A percentile compares a stretch with the other conserved stretches of the same genome.
phyloP scores from a whole-genome alignment of 257 asterid genomes.

The Ballota nigra region DNA sequence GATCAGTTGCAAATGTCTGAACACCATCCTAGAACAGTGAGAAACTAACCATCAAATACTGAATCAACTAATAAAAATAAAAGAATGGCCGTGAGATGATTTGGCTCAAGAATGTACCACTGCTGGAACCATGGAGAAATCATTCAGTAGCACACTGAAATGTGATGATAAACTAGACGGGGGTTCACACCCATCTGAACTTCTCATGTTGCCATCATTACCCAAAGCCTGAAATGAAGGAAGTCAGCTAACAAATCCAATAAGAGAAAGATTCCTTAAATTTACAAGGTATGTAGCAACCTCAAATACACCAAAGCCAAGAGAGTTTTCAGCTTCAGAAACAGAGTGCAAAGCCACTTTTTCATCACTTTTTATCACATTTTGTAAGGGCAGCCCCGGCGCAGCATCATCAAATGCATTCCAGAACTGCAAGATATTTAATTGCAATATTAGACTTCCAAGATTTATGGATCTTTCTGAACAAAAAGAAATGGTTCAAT shows the following conservation, averaged over 20 bases:
- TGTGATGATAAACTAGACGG: constrained; percentile 39
- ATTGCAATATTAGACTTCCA: not conserved
- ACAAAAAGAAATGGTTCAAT: constrained; percentile 8
- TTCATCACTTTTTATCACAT: constrained; percentile 28
- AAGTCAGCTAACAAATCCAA: constrained; percentile 25
- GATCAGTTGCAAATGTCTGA: constrained; percentile 40
- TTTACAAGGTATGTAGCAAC: constrained; percentile 35
- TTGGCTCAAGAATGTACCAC: constrained; percentile 37
- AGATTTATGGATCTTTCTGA: not conserved
- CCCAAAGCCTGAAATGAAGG: constrained; percentile 37
- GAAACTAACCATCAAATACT: constrained; percentile 15
- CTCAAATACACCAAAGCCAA: constrained; percentile 41
- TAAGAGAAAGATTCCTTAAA: constrained; percentile 21
- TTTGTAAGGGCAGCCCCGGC: constrained; percentile 30
- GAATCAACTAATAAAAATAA: not conserved
- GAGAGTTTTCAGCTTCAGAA: constrained; percentile 40
- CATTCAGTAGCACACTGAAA: constrained; percentile 30
- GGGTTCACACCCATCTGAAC: constrained; percentile 34
- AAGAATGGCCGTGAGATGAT: not conserved
- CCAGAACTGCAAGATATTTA: constrained; percentile 62
- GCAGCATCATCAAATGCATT: constrained; percentile 52
- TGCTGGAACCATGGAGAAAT: constrained; percentile 34
- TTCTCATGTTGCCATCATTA: constrained; percentile 30
- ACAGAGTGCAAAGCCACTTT: constrained; percentile 33
- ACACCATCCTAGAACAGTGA: constrained; percentile 45